A percentile compares a stretch with the other conserved stretches of the same genome.
Evolutionary conservation across 2,329 filamentous ascomycete species (phyloP).

Genomic region (Aspergillus costaricaensis): DNA sequence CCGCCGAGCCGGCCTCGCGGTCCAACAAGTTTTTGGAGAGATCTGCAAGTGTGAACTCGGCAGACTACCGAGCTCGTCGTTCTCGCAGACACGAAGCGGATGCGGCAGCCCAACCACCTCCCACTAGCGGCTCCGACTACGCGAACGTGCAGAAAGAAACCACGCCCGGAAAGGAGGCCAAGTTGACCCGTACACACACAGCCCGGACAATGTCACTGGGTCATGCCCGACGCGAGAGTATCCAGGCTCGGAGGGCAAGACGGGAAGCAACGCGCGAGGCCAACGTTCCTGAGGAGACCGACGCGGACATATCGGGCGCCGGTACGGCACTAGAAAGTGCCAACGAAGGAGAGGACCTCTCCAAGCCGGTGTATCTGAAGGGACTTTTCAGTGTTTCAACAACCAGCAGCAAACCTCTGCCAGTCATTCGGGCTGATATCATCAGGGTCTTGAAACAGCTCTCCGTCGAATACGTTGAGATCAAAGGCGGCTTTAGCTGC

Average conservation of each 20-base stretch:
- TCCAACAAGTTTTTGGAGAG: conserved; percentile 73
- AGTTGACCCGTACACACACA: conserved; percentile 62
- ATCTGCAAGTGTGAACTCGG: conserved; percentile 89
- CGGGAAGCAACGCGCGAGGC: conserved; percentile 72
- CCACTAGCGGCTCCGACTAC: conserved; percentile 78
- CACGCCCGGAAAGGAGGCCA: conserved; percentile 52
- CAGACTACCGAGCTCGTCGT: conserved; percentile 70
- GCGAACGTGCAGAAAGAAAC: conserved; percentile 49
- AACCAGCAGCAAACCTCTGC: conserved; percentile 86
- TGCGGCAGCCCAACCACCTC: conserved; percentile 64
- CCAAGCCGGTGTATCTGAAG: conserved; percentile 91
- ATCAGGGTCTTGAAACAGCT: conserved; percentile 85
- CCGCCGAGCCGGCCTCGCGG: conserved; percentile 60
- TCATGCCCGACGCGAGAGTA: conserved; percentile 86
- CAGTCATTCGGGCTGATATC: conserved; percentile 83
- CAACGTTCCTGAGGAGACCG: conserved; percentile 88
- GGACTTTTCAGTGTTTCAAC: conserved; percentile 97
- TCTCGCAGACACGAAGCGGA: conserved; percentile 58
- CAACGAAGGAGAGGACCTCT: conserved; percentile 68
- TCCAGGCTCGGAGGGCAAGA: conserved; percentile 77
- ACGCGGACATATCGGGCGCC: conserved; percentile 69
- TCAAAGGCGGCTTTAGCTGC: conserved; percentile 91
- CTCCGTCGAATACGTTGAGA: conserved; percentile 87
- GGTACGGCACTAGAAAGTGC: conserved; percentile 54
- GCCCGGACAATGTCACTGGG: conserved; percentile 83